Base-by-base conservation (phyloP, 768 basidiomycete species). In the Mycena floridula region DNA sequence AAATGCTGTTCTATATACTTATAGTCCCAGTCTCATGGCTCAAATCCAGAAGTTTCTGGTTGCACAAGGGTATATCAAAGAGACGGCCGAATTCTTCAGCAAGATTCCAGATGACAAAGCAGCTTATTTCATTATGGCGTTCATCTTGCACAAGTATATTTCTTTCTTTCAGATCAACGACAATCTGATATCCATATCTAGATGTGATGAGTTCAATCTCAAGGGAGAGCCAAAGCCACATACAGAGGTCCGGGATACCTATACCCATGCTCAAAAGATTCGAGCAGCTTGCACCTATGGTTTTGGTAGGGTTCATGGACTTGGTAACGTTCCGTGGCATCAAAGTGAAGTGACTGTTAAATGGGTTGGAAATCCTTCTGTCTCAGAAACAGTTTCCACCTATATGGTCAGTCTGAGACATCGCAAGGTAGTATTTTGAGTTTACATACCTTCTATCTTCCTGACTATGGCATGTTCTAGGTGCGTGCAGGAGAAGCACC, bases 341-440 rank as follows among this genome's bases (percentile, higher is more conserved):
- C 30, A 49, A 23, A 52, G 42, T 21, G 41, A 52, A 23, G 4
- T 46, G 6, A 9, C 26, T 6, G 44, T 36, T 3, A 15, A 16
- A 6, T 45, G 40, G 49, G 12, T 26, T 3, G 53, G 56, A 1
- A 56, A 58, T 36, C 54, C 56, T 15, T 58, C 53, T 0, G 44
- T 56, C 1, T 58, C 51, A 1, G 46, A 50, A 16, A 42, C 38
- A 8, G 53, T 58, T 2, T 49, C 51, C 2, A 44, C 20, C 1
- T 58, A 50, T 20, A 56, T 58, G 54, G 36, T 48, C 12, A 47
- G 44, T 8, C 40, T 58, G 8, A 25, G 41, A 7, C 38, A 45
- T 5, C 23, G 51, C 13, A 54, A 57, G 52, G 62, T 62, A 15
- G 22, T 16, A 21, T 27, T 7, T 42, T 21, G 20, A 9, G n/a